Evolutionary conservation across 345 rosid genomes (phyloP), one percentile per base, ranked within the genome.

Genomic region (Lenwebbia sp.): DNA sequence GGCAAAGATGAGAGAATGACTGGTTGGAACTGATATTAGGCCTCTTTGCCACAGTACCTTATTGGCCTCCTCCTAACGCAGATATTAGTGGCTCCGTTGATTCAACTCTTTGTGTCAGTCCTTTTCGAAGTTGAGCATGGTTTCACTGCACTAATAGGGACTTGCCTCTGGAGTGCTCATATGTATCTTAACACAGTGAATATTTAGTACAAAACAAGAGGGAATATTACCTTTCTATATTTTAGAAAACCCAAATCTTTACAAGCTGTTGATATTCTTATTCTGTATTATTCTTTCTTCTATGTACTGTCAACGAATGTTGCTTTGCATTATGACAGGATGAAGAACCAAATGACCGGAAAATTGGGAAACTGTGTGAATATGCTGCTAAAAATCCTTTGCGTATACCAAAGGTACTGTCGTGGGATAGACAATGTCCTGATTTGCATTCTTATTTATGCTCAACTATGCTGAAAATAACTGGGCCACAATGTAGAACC

Each of bases 361-460:
- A 92, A 91, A 96, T 98, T 33, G 95, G 94, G 85, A 98, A 95
- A 90, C 93, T 98, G 47, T 98, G 99, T 89, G 99, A 98, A 88
- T 98, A 98, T 90, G 99, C 96, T 87, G 90, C 93, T 82, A 98
- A 92, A 90, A 96, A 98, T 84, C 96, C 99, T 86, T 88, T 98
- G 87, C 98, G 98, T 82, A 93, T 98, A 87, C 99, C 99, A 9
- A 95, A 93, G 98, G 99, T 98, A 94, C 54, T 87, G 62, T 86
- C 49, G 30, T 30, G 55, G 82, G 86, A 86, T 56, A 83, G 44
- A 84, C n/a, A 58, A 58, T 57, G 62, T 82, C 51, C 58, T 84
- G 82, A 40, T 58, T 85, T 82, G 26, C 57, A 74, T 74, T 51
- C 60, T 65, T 65, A 65, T 30, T 65, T 15, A 65, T 65, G 41